Evolutionary conservation across 2,329 filamentous ascomycete species (phyloP).

Genomic region (Cadophora malorum): DNA sequence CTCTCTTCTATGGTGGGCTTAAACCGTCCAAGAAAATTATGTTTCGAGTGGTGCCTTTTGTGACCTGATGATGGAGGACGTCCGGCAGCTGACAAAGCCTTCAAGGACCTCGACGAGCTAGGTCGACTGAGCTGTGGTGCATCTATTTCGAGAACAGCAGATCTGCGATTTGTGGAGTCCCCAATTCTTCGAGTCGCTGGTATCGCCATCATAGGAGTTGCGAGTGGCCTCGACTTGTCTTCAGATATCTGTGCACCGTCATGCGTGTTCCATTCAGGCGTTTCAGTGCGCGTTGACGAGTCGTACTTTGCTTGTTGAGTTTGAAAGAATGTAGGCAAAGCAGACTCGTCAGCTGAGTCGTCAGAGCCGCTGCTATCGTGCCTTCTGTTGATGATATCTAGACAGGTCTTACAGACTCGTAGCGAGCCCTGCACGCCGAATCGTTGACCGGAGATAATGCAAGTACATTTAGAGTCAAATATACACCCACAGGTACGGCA

Average conservation of each 20-base stretch:
- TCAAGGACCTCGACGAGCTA: constrained; percentile 89
- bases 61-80: constrained; percentile 81
- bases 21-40: constrained; percentile 80
- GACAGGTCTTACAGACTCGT: constrained; percentile 90
- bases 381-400: constrained; percentile 87
- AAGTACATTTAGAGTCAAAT: constrained; percentile 95
- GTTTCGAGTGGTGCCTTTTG: constrained; percentile 85
- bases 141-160: constrained; percentile 89
- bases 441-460: constrained; percentile 82
- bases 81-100: constrained; percentile 67
- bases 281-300: constrained; percentile 48
- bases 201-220: constrained; percentile 75
- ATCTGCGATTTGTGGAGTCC: constrained; percentile 82
- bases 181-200: constrained; percentile 69
- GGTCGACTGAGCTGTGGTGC: constrained; percentile 83
- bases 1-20: constrained; percentile 77
- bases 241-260: constrained; percentile 45
- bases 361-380: constrained; percentile 88
- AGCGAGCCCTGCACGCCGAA: constrained; percentile 88
- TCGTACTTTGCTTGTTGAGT: constrained; percentile 56
- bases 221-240: constrained; percentile 55
- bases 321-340: constrained; percentile 67
- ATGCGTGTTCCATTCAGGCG: constrained; percentile 47
- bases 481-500: constrained; percentile 97
- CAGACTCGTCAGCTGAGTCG: constrained; percentile 81